Evolutionary conservation across 1,139 yeast genomes (phyloP).

Genomic region (Saccharomycopsis phalli): DNA sequence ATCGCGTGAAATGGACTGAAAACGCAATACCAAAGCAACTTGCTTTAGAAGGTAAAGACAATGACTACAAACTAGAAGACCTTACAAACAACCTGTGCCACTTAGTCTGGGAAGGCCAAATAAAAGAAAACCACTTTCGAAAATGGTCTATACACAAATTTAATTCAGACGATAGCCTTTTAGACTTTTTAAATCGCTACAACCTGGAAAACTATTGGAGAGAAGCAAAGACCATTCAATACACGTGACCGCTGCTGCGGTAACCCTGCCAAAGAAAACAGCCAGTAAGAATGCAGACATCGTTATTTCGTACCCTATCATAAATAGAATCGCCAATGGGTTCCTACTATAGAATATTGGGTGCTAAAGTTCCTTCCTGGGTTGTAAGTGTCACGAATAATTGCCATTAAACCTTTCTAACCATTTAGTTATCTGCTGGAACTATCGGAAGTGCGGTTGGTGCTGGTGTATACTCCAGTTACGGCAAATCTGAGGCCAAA

Average conservation of each 20-base stretch:
- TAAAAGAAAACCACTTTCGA: conserved; percentile 43
- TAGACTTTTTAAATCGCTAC: conserved; percentile 41
- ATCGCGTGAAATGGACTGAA: conserved; percentile 66
- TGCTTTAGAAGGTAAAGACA: neutral
- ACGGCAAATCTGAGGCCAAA: neutral
- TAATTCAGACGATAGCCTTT: conserved; percentile 45
- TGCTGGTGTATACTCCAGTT: conserved; percentile 11
- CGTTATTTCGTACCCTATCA: neutral
- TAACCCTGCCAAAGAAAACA: neutral
- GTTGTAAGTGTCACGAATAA: conserved; percentile 14
- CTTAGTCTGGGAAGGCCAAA: conserved; percentile 71
- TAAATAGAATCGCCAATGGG: conserved; percentile 14
- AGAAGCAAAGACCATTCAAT: conserved; percentile 31
- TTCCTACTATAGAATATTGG: conserved; percentile 19
- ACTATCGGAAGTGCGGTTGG: conserved; percentile 19
- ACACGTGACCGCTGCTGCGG: too few species aligned
- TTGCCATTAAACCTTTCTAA: neutral
- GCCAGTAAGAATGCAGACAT: neutral
- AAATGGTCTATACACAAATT: conserved; percentile 53
- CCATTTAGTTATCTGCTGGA: conserved; percentile 16
- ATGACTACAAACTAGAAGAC: neutral
- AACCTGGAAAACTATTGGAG: conserved; percentile 57
- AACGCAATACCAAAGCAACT: conserved; percentile 24
- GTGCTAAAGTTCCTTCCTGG: conserved; percentile 20
- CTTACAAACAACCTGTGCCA: conserved; percentile 39